These are phyloP conservation scores for Myriosclerotinia duriaeana DNA, from an alignment of 2,329 filamentous ascomycete genomes.

Conservation along the genomic window DNA sequence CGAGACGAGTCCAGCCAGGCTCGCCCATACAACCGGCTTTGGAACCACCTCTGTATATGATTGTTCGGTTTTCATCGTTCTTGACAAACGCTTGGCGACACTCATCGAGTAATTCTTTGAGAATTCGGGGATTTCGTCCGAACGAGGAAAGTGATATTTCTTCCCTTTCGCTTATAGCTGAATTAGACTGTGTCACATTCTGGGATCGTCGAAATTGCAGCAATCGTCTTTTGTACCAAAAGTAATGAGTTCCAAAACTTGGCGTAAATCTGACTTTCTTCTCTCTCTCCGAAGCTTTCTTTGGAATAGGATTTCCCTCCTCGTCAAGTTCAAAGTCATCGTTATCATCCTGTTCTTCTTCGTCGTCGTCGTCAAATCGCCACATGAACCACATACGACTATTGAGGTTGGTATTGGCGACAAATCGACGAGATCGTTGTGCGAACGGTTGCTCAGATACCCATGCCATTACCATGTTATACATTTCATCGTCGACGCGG, in stretches of 20 bases:
- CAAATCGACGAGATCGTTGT: constrained; percentile 58
- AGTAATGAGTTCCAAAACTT: constrained; percentile 64
- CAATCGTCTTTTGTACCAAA: constrained; percentile 62
- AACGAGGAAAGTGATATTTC: constrained; percentile 61
- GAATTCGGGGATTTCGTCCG: constrained; percentile 57
- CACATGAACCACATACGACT: constrained; percentile 53
- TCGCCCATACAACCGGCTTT: constrained; percentile 44
- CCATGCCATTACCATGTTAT: constrained; percentile 72
- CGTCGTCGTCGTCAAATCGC: constrained; percentile 45
- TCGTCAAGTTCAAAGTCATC: constrained; percentile 33
- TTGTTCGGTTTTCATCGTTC: constrained; percentile 60
- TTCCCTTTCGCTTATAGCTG: constrained; percentile 52
- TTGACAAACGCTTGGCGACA: constrained; percentile 55
- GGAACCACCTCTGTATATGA: constrained; percentile 61
- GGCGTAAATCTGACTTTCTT: constrained; percentile 60
- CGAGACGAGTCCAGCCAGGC: constrained; percentile 58
- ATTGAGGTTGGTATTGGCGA: constrained; percentile 63
- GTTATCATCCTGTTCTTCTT: constrained; percentile 49
- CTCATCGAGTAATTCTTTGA: constrained; percentile 62
- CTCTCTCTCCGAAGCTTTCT: constrained; percentile 38
- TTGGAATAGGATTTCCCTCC: constrained; percentile 31
- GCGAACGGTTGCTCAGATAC: constrained; percentile 62
- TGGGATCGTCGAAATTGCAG: constrained; percentile 57
- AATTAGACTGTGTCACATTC: constrained; percentile 47
- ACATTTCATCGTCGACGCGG: constrained; percentile 68